Base-by-base conservation (phyloP, 495 filamentous ascomycete species). In the Neurospora cerealis region DNA sequence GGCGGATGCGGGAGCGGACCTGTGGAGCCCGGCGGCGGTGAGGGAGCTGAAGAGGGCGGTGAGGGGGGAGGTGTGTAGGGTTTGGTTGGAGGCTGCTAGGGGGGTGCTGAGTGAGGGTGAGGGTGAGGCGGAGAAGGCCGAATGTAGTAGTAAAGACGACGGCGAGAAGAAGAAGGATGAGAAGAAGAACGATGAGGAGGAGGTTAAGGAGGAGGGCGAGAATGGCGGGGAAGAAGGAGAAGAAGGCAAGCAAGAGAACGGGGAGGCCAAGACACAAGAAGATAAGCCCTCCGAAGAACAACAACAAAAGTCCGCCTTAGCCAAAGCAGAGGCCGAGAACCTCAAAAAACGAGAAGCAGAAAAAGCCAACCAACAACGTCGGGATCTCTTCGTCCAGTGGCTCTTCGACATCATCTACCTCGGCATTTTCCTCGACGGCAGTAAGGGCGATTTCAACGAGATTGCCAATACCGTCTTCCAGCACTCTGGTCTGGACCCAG, bases 21-120 rank as follows among this genome's bases (percentile, higher is more conserved):
- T 98, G 10, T 99, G 96, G 96, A 95, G 90, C 72, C 87, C 89
- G 4, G 87, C 85, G 4, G 92, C 92, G 0, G 88, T 94, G 0
- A 75, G 77, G 10, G 83, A 84, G 3, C 77, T 98, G 62, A 96
- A 95, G 82, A 73, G 74, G 10, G 72, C 80, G 40, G 77, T 93
- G 15, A 77, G 85, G 19, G 79, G 79, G 48, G 83, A 85, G 70
- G 75, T 92, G 44, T 81, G 78, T 38, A 77, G 77, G 70, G 73
- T 76, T 2, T 88, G 82, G 87, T 73, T 78, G 34, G 78, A 83
- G 69, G 82, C 80, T 44, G 75, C 87, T 9, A 77, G 81, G 48
- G 74, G 36, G 0, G 41, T 66, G 1, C 1, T 69, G 21, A 21
- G 13, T 37, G 32, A 42, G 32, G 13, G 10, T 17, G 41, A n/a